Base-by-base conservation (phyloP, 257 asterid genomes). In the Solanum tarapatanum region DNA sequence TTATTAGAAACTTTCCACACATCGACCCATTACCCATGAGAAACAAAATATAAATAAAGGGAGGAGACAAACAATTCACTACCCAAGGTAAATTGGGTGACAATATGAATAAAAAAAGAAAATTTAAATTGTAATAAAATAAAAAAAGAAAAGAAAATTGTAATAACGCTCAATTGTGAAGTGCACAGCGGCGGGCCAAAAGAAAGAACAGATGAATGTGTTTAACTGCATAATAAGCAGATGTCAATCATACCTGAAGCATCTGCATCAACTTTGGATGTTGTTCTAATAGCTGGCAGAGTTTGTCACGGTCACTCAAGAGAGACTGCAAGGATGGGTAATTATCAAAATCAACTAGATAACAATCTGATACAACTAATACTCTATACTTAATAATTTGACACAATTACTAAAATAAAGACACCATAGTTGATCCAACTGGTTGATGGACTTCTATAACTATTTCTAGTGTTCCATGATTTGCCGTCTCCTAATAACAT, bases 211-310 rank as follows among this genome's bases (percentile, higher is more conserved):
- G 19, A 82, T 17, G 37, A 45, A 36, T n/a, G 68, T 21, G 24
- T 86, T 79, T 75, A 21, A 11, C 32, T 30, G 17, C 23, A 26
- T 24, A 30, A 48, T 55, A 19, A 21, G 74, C 26, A 36, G 89
- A 33, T 62, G 82, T 3, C 41, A 68, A 64, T 89, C 91, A 77
- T 64, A 94, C 98, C 98, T 94, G 94, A 88, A 97, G 96, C 99
- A 97, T 93, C 93, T 97, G 97, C 99, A 97, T 94, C 91, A 97
- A 88, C 92, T 96, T 97, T 21, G 99, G 99, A 87, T 96, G 97
- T 88, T 97, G 97, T 90, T 96, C 99, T 48, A 97, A 94, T 89
- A 97, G 95, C 92, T 92, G 97, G 91, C 99, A 95, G 17, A 97
- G 99, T 89, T 95, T 97, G 58, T 94, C 98, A 55, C 99, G 96